Base-by-base conservation (phyloP, 495 filamentous ascomycete genomes). In the Mytilinidion resinicola region DNA sequence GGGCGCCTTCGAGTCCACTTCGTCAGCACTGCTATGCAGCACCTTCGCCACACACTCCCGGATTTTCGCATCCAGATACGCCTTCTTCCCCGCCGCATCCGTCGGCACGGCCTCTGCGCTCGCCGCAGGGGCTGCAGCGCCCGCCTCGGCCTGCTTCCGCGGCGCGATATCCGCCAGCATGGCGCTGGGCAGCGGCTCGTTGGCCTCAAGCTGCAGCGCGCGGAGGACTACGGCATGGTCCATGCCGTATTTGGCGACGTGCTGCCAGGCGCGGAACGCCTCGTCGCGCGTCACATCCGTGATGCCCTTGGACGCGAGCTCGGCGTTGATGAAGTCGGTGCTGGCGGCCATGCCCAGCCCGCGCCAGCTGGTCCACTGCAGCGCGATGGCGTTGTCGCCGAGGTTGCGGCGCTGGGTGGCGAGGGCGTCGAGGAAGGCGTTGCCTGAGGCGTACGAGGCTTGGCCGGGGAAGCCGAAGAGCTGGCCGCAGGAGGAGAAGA, bases 311-410 rank as follows among this genome's bases (percentile, higher is more conserved):
- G 57, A 67, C 25, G 69, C 62, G 8, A 78, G 66, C 53, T 78
- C 77, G 0, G 69, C 70, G 10, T 56, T 66, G 63, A 79, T 64
- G 55, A 74, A 76, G 25, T 76, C 72, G 0, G 72, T 70, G 56
- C 62, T 67, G 20, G 67, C 65, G 0, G 66, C 70, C 68, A 77
- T 69, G 15, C 77, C 77, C 57, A 78, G 50, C 0, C 73, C 73
- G 8, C 68, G 69, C 77, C 77, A 80, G 11, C 57, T 56, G 19
- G 74, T 78, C 74, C 74, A 78, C 57, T 73, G 70, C 48, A 78
- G 59, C 0, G 76, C 63, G 7, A 75, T 51, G 7, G 70, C 57
- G 39, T 76, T 76, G 52, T 78, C 73, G 9, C 74, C 74, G 30
- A 43, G 55, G 0, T 20, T 19, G 4, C 67, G 62, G 1, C 74